Base-by-base conservation (phyloP, 1,139 yeast species). In the Geotrichum cucujoidarum region DNA sequence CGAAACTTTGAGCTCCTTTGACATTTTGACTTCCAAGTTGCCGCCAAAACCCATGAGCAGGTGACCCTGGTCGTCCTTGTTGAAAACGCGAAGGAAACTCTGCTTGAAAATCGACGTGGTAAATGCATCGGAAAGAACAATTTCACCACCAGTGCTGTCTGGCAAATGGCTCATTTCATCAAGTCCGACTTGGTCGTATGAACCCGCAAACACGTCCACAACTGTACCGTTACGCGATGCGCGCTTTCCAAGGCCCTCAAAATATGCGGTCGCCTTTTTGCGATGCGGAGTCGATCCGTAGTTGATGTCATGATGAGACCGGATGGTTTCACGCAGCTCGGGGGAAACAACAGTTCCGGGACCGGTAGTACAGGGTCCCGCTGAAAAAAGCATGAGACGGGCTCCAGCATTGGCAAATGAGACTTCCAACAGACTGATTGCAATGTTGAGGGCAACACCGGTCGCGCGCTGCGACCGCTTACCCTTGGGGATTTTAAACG, bases 171-270 rank as follows among this genome's bases (percentile, higher is more conserved):
- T 87, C 97, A 92, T 92, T 72, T 92, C 99, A 59, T 85, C 83
- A 78, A 92, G 83, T 66, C 99, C 99, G 56, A 90, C 86, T 74
- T 92, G 98, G 70, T 92, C 99, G 65, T 89, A 90, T 70, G 97
- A 89, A 53, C 98, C 98, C 34, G 95, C 97, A 70, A 89, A 90
- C 46, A 92, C 80, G 68, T 92, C 98, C 48, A 92, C 81, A 21
- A 94, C 80, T 63, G 89, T 97, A 22, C 94, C 87, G 64, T 87
- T 85, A 48, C 79, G 77, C 27, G 86, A 72, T 13, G 83, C 83
- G 58, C 85, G 84, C 48, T 81, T 78, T 34, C 95, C 87, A 45
- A 92, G 67, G 25, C 75, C 73, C 56, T 87, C 95, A 68, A 90
- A 94, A 64, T 81, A 90, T 67, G 88, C 85, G 60, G 76, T 77